phyloP scores from a whole-genome alignment of 495 filamentous ascomycete genomes.

The Aspergillus egyptiacus region DNA sequence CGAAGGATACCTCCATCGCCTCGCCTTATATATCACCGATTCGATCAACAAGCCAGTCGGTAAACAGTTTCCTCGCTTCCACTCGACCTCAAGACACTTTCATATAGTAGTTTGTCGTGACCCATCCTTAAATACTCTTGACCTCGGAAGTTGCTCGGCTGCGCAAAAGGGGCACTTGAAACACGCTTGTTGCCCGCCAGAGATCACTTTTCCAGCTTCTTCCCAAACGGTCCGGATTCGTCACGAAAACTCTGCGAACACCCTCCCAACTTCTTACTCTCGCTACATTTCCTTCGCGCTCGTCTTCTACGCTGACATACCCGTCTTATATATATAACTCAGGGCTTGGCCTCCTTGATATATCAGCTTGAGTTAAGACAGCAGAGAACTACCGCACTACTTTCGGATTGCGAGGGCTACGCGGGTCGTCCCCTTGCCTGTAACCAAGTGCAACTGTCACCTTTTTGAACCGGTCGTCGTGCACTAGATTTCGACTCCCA shows the following conservation, averaged over 20 bases:
- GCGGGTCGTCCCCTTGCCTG: slow-evolving; percentile 42
- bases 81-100: neutral
- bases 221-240: slow-evolving; percentile 9
- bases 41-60: neutral
- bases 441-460: slow-evolving; percentile 16
- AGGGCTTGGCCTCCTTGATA: too few species aligned
- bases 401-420: slow-evolving; percentile 34
- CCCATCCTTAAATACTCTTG: slow-evolving; percentile 8
- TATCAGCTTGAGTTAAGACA: neutral
- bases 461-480: slow-evolving; percentile 16
- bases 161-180: slow-evolving; percentile 21
- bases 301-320: neutral
- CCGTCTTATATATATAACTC: neutral
- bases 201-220: slow-evolving; percentile 8
- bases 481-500: neutral
- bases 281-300: neutral
- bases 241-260: slow-evolving; percentile 4
- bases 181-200: slow-evolving; percentile 21
- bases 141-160: slow-evolving; percentile 8
- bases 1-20: neutral
- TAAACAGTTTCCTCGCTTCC: neutral
- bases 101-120: neutral
- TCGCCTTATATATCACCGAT: neutral
- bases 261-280: slow-evolving; percentile 2
- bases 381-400: neutral